Conservation (phyloP, 2,329 filamentous ascomycete species). For the Nigrospora osmanthi region DNA sequence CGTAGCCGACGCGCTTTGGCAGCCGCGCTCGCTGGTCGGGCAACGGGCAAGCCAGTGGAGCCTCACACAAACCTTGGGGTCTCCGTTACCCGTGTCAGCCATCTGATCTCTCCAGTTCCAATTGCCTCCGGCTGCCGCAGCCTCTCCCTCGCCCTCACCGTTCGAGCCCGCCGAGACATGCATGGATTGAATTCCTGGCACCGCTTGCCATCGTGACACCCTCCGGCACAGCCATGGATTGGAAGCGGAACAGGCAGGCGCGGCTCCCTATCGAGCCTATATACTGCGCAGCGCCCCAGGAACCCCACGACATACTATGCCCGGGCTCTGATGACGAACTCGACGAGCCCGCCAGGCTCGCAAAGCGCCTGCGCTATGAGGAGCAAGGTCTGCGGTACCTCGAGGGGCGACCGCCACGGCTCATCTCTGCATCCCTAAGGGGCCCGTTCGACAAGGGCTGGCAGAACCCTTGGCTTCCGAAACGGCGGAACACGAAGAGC, state of each 20-base stretch:
- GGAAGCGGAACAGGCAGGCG: neutral
- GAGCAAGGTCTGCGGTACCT: slow-evolving; percentile 50
- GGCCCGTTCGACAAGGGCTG: slow-evolving; percentile 55
- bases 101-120: too few relatives aligned
- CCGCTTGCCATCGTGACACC: neutral
- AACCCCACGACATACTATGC: slow-evolving; percentile 40
- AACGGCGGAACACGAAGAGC: slow-evolving; percentile 4
- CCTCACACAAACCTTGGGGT: too few relatives aligned
- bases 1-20: neutral
- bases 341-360: slow-evolving; percentile 35
- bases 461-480: slow-evolving; percentile 43
- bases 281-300: slow-evolving; percentile 34
- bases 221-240: neutral
- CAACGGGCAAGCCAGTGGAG: slow-evolving; percentile 1
- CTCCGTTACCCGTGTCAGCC: too few relatives aligned
- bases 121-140: too few relatives aligned
- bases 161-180: too few relatives aligned
- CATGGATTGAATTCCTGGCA: too few relatives aligned
- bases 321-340: slow-evolving; percentile 51
- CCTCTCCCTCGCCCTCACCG: too few relatives aligned
- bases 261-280: slow-evolving; percentile 28
- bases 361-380: slow-evolving; percentile 50
- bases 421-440: slow-evolving; percentile 52
- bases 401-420: slow-evolving; percentile 42
- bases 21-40: neutral